Conservation (phyloP, 2,329 filamentous ascomycete genomes). For the Clarireedia homoeocarpa region DNA sequence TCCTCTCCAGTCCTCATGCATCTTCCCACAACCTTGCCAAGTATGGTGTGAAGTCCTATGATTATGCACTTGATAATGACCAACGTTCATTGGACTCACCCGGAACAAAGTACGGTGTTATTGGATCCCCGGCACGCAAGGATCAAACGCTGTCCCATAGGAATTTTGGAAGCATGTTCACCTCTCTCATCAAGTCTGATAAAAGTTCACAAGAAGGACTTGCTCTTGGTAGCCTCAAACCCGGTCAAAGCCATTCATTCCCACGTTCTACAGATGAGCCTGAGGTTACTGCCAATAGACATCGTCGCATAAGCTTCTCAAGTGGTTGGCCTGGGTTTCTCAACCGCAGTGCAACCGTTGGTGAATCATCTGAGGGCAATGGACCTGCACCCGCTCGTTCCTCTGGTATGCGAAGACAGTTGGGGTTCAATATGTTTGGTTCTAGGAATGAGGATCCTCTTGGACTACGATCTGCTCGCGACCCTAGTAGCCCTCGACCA, state of each 20-base stretch:
- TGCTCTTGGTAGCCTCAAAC: slow-evolving; percentile 59
- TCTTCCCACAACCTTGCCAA: slow-evolving; percentile 53
- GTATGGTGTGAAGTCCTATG: slow-evolving; percentile 29
- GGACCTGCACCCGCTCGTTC: slow-evolving; percentile 27
- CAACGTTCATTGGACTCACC: slow-evolving; percentile 24
- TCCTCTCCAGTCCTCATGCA: slow-evolving; percentile 54
- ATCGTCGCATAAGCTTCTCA: slow-evolving; percentile 49
- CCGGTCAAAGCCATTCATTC: slow-evolving; percentile 70
- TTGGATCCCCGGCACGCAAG: slow-evolving; percentile 22
- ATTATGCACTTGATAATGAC: slow-evolving; percentile 22
- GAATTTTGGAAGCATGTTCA: slow-evolving; percentile 46
- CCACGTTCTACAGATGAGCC: slow-evolving; percentile 53
- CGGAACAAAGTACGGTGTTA: slow-evolving; percentile 22
- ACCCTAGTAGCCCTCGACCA: slow-evolving; percentile 55
- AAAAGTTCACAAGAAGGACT: slow-evolving; percentile 48
- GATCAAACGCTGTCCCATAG: slow-evolving; percentile 38
- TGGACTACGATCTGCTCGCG: slow-evolving; percentile 42
- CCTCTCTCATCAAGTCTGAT: slow-evolving; percentile 51
- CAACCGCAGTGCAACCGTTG: slow-evolving; percentile 23
- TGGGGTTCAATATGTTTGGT: slow-evolving; percentile 38
- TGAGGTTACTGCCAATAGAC: slow-evolving; percentile 43
- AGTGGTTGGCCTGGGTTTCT: slow-evolving; percentile 41
- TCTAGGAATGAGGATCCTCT: slow-evolving; percentile 38
- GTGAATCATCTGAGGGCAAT: slow-evolving; percentile 25
- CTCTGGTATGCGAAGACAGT: slow-evolving; percentile 16